Percentiles rank a stretch among this genome's conserved stretches.
Evolutionary conservation across 441 rosid species (phyloP).

Genomic region (Biscutella laevigata): DNA sequence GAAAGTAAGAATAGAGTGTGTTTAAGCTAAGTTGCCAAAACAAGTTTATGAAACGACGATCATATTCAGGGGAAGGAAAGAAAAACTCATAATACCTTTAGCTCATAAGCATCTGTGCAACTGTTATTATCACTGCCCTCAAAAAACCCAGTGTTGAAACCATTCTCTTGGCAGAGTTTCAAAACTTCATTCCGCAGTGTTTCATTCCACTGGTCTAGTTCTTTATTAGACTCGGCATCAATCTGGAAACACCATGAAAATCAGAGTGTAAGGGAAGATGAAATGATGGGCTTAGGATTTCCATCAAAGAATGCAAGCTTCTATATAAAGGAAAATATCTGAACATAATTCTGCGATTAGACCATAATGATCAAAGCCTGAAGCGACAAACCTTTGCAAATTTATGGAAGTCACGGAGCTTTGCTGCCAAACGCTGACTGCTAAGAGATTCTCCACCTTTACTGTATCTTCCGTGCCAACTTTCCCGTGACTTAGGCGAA

Average conservation of each 20-base stretch:
- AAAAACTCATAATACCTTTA: slow-evolving; percentile 51
- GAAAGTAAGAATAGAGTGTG: slow-evolving; percentile 5
- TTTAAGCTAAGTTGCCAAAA: neutral
- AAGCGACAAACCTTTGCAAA: slow-evolving; percentile 67
- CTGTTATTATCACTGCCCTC: slow-evolving; percentile 81
- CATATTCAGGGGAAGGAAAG: neutral
- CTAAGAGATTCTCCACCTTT: slow-evolving; percentile 69
- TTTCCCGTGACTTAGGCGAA: slow-evolving; percentile 71
- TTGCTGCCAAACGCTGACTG: slow-evolving; percentile 72
- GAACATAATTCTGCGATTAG: neutral
- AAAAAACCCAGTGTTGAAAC: slow-evolving; percentile 86
- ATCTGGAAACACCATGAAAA: slow-evolving; percentile 39
- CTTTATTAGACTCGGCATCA: slow-evolving; percentile 82
- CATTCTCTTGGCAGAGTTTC: slow-evolving; percentile 90
- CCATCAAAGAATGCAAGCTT: neutral
- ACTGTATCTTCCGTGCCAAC: slow-evolving; percentile 60
- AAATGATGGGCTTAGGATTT: neutral
- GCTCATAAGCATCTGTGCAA: slow-evolving; percentile 88
- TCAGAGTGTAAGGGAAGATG: slow-evolving; percentile 4
- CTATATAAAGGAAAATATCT: neutral
- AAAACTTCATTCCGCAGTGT: slow-evolving; percentile 70
- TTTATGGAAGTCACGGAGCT: slow-evolving; percentile 93
- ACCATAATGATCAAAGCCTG: neutral
- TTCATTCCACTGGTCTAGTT: slow-evolving; percentile 95
- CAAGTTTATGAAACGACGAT: neutral